Base-by-base conservation (phyloP, 108 stramenopile genomes). In the Craspedostauros australis region DNA sequence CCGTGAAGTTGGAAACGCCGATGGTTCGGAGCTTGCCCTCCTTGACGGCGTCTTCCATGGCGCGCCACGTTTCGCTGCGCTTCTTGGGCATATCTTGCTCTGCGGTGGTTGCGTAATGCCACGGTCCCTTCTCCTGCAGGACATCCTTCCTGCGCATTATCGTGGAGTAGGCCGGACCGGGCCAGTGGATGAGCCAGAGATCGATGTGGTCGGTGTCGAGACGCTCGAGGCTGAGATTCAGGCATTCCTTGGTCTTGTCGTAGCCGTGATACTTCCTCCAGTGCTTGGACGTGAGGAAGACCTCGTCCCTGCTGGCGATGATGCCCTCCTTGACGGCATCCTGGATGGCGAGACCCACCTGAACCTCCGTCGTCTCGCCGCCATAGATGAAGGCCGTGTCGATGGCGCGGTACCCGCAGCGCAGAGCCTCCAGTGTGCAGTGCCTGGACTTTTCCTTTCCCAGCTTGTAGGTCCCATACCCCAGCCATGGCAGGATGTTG, bases 181-280 rank as follows among this genome's bases (percentile, higher is more conserved):
- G 87, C 87, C 87, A 88, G 39, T 88, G 82, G 58, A 85, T 81
- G 36, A 91, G 62, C 60, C 67, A 86, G 18, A 70, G 46, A 60
- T 86, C 84, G 34, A 86, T 55, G 44, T 82, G 72, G 19, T 77
- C 71, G 47, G 72, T 5, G 20, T 68, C 50, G 15, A 91, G 46
- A 57, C 88, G 56, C 29, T 73, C 52, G 24, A 91, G 65, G 41
- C 76, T 79, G 19, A 72, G 47, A 21, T 64, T 34, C 15, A 91
- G 43, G 56, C 88, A 91, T 66, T 84, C 29, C 38, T 53, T 42
- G 28, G 82, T 67, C 21, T 31, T 30, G 7, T 83, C 77, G 52
- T 86, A 86, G 29, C 84, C 84, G 54, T 87, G 86, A 64, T 85
- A 83, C 15, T 69, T 77, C 36, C 88, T 61, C 88, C 88, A 91